Base-by-base conservation (phyloP, 331 rosid genomes). In the Quercus tomentella region DNA sequence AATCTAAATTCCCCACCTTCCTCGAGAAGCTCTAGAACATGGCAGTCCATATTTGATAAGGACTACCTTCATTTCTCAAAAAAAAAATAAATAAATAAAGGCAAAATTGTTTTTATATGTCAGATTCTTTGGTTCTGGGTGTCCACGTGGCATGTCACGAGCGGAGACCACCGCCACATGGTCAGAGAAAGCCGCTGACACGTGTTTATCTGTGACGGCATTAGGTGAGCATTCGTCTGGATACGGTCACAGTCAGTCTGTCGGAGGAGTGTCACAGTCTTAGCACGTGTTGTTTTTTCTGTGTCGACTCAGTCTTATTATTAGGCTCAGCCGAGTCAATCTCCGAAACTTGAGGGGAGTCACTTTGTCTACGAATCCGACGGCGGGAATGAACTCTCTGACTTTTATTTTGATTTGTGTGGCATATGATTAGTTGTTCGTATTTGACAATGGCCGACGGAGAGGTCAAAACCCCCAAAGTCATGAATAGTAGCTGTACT, bases 1-100 rank as follows among this genome's bases (percentile, higher is more conserved):
- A 4, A 41, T 61, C 54, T 49, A 11, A 60, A 75, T 45, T 56
- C 73, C 45, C 58, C 45, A n/a, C 54, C 16, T n/a, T 22, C 35
- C 26, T 14, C 33, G 8, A 61, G 20, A 21, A 55, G 37, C 52
- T 41, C 31, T 41, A 31, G 72, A 65, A 43, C 2, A 31, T 51
- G 41, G 43, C 33, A 63, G 79, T 72, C 82, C 73, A 76, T 23
- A 79, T 62, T 81, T 25, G 84, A 71, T 72, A 71, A 76, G 81
- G 82, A 72, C 73, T 78, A 65, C 2, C 54, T 49, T 49, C 54
- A 58, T 9, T 21, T 12, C 16, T 22, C 25, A 4, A 4, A 2
- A 21, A 57, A 10, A 57, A 10, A 22, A 22, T 0, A 2, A 1
- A 11, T 0, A 7, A n/a, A 22, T 23, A 21, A 57, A 57, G 11